Conservation (phyloP, 306 rosid genomes). For the Prunus kanzakura region DNA sequence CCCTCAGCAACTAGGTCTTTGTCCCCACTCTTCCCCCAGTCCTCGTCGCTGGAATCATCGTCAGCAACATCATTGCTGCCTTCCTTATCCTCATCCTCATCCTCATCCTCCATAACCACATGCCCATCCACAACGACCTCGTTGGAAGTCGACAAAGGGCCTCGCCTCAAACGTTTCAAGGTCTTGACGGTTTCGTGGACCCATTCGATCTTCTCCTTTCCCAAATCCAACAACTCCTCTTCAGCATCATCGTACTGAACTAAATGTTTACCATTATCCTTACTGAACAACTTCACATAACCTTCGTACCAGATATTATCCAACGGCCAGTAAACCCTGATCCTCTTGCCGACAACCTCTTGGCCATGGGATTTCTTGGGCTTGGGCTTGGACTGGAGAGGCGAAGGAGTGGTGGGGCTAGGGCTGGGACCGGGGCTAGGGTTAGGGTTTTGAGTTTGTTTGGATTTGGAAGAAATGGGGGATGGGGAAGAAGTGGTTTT, state of each 20-base stretch:
- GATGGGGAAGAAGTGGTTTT: slow-evolving; percentile 37
- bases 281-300: slow-evolving; percentile 47
- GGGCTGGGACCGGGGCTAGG: slow-evolving; percentile 20
- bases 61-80: slow-evolving; percentile 22
- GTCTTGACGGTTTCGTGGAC: slow-evolving; percentile 34
- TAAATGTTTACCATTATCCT: slow-evolving; percentile 44
- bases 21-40: slow-evolving; percentile 64
- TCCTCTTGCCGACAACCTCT: slow-evolving; percentile 64
- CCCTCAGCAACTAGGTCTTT: slow-evolving; percentile 33
- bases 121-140: slow-evolving; percentile 13
- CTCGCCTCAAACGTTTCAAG: slow-evolving; percentile 48
- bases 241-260: slow-evolving; percentile 71
- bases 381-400: slow-evolving; percentile 51
- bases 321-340: slow-evolving; percentile 79
- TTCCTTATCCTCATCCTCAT: slow-evolving; percentile 16
- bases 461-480: slow-evolving; percentile 24
- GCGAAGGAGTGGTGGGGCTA: slow-evolving; percentile 51
- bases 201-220: slow-evolving; percentile 70
- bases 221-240: slow-evolving; percentile 58
- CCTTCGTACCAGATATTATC: slow-evolving; percentile 88
- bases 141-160: slow-evolving; percentile 11
- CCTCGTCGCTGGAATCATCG: slow-evolving; percentile 73
- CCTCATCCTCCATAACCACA: slow-evolving; percentile 13
- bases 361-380: slow-evolving; percentile 22
- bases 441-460: slow-evolving; percentile 14